These are phyloP conservation scores for Entamoeba moshkovskii DNA, from an alignment of 208 protist species.

Conservation along the genomic window DNA sequence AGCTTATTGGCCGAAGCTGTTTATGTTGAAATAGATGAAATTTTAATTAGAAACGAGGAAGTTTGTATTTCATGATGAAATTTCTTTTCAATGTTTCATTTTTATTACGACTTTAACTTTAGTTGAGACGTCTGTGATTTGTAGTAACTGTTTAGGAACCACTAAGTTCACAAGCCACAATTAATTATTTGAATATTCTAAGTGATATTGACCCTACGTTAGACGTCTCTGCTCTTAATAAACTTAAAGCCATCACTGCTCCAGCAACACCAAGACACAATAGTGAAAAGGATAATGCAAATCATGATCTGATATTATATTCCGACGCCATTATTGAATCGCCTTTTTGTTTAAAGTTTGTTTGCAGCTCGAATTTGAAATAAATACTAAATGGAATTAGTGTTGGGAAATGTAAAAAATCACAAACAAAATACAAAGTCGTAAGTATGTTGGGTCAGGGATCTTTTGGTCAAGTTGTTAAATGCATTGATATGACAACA, in stretches of 20 bases:
- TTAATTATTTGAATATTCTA: neutral
- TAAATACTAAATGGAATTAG: no score
- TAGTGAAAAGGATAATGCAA: neutral
- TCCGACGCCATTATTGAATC: neutral
- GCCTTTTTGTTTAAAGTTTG: neutral
- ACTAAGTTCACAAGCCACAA: neutral
- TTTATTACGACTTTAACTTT: no score
- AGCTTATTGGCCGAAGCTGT: neutral
- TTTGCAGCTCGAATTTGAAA: neutral
- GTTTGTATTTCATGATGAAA: neutral
- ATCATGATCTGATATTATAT: slow-evolving; percentile 8
- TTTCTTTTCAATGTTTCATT: no score
- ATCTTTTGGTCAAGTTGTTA: slow-evolving; percentile 70
- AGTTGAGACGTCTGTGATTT: no score
- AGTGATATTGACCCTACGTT: neutral
- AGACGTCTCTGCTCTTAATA: neutral
- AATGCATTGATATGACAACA: slow-evolving; percentile 28
- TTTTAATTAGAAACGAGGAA: neutral
- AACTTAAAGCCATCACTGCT: neutral
- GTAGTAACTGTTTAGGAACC: no score
- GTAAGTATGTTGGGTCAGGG: slow-evolving; percentile 47
- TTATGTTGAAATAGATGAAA: neutral
- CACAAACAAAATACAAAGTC: neutral
- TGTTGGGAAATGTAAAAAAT: neutral
- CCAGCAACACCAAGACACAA: neutral